These are phyloP conservation scores for Talaromyces rugulosus DNA, from an alignment of 2,329 filamentous ascomycete species.

Conservation along the genomic window DNA sequence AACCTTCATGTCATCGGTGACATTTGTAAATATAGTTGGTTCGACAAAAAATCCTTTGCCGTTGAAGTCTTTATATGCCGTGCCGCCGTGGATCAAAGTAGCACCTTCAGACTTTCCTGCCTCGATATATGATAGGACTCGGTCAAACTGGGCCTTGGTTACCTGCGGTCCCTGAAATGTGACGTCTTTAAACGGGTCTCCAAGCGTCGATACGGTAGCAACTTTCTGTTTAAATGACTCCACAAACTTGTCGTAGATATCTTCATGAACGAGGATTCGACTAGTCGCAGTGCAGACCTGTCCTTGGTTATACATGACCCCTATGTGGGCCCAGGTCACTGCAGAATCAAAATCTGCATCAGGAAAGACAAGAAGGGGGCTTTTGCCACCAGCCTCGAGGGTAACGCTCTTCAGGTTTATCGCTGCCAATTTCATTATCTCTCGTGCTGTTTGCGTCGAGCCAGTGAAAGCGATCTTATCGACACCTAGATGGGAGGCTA, in stretches of 20 bases:
- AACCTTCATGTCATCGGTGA: conserved; percentile 48
- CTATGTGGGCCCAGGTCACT: conserved; percentile 35
- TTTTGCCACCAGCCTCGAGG: conserved; percentile 54
- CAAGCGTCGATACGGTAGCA: conserved; percentile 29
- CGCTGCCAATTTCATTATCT: conserved; percentile 47
- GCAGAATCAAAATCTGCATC: conserved; percentile 45
- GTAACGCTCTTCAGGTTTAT: conserved; percentile 52
- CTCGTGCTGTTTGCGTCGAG: conserved; percentile 48
- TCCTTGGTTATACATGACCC: conserved; percentile 50
- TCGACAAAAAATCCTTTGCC: conserved; percentile 50
- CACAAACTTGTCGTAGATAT: conserved; percentile 47
- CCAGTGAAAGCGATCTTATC: conserved; percentile 59
- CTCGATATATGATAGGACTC: conserved; percentile 50
- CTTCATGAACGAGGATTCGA: conserved; percentile 54
- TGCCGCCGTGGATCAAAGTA: conserved; percentile 47
- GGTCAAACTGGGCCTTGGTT: conserved; percentile 59
- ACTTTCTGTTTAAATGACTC: conserved; percentile 30
- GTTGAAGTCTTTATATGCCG: conserved; percentile 21
- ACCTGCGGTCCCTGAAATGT: conserved; percentile 55
- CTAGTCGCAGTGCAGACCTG: conserved; percentile 53
- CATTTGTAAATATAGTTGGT: conserved; percentile 53
- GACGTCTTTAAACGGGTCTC: conserved; percentile 16
- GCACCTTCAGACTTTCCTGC: conserved; percentile 52
- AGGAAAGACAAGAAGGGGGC: conserved; percentile 50
- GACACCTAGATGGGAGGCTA: conserved; percentile 52